Evolutionary conservation across 192 early-diverging fungal species (phyloP).

Genomic region (Pilobolus umbonatus): DNA sequence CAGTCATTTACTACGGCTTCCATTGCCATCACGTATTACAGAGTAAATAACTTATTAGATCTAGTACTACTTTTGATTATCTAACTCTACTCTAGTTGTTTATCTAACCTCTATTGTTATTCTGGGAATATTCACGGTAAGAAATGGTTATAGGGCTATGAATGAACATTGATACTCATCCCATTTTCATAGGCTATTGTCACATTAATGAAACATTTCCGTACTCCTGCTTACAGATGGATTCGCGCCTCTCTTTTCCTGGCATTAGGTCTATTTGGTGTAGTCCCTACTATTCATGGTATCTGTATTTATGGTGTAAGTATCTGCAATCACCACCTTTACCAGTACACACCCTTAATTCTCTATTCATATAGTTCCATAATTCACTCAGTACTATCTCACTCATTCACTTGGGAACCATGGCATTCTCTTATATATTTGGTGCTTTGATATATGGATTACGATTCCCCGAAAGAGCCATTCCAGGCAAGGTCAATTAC

Average conservation of each 20-base stretch:
- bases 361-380: not conserved
- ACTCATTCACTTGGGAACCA: constrained; percentile 57
- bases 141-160: not conserved
- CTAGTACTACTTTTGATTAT: not conserved
- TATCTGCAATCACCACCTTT: not conserved
- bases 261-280: constrained; percentile 68
- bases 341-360: not conserved
- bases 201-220: constrained; percentile 52
- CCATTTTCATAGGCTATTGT: constrained; percentile 46
- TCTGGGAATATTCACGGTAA: constrained; percentile 60
- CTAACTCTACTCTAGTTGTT: constrained; percentile 1
- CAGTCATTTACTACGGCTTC: constrained; percentile 26
- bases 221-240: constrained; percentile 70
- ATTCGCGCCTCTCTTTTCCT: constrained; percentile 77
- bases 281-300: constrained; percentile 71
- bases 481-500: constrained; percentile 8
- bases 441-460: constrained; percentile 85
- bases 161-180: not conserved
- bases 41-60: not conserved
- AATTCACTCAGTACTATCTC: constrained; percentile 48
- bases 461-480: constrained; percentile 5
- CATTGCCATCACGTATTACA: constrained; percentile 10
- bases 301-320: constrained; percentile 63
- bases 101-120: constrained; percentile 32
- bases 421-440: constrained; percentile 73